These are phyloP conservation scores for Helicocarpus griseus DNA, from an alignment of 2,329 filamentous ascomycete genomes.

Conservation along the genomic window DNA sequence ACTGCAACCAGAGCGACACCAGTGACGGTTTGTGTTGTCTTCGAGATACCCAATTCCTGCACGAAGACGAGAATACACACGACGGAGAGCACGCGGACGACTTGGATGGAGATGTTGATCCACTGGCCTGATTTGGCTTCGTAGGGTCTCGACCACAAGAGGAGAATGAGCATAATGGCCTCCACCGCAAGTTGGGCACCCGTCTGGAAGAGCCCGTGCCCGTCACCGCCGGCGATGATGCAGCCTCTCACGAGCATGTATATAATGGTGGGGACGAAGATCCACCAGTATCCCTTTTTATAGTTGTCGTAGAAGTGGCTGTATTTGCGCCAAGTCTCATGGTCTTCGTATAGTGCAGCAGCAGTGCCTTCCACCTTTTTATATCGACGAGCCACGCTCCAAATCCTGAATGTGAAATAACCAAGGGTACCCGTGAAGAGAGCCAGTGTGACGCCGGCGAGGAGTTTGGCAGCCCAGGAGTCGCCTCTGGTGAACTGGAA, in stretches of 20 bases:
- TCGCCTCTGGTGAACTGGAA: slow-evolving; percentile 92
- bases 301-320: slow-evolving; percentile 95
- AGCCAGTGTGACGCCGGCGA: slow-evolving; percentile 71
- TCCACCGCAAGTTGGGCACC: slow-evolving; percentile 74
- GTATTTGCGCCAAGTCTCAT: slow-evolving; percentile 88
- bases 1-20: slow-evolving; percentile 90
- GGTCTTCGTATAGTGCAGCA: slow-evolving; percentile 71
- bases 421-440: slow-evolving; percentile 72
- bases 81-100: slow-evolving; percentile 80
- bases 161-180: slow-evolving; percentile 62
- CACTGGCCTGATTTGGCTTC: slow-evolving; percentile 79
- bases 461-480: slow-evolving; percentile 80
- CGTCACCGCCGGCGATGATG: slow-evolving; percentile 74
- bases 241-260: slow-evolving; percentile 88
- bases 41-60: slow-evolving; percentile 76
- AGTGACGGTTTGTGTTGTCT: slow-evolving; percentile 89
- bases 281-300: slow-evolving; percentile 92
- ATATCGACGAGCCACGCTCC: slow-evolving; percentile 60
- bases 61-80: slow-evolving; percentile 87
- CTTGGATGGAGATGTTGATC: slow-evolving; percentile 87
- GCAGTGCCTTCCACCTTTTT: slow-evolving; percentile 67
- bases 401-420: slow-evolving; percentile 81
- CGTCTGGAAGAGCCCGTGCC: slow-evolving; percentile 73
- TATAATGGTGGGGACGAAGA: slow-evolving; percentile 79
- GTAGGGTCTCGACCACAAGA: slow-evolving; percentile 79